Evolutionary conservation across 2,329 filamentous ascomycete genomes (phyloP).

Genomic region (Didymella arachidicola): DNA sequence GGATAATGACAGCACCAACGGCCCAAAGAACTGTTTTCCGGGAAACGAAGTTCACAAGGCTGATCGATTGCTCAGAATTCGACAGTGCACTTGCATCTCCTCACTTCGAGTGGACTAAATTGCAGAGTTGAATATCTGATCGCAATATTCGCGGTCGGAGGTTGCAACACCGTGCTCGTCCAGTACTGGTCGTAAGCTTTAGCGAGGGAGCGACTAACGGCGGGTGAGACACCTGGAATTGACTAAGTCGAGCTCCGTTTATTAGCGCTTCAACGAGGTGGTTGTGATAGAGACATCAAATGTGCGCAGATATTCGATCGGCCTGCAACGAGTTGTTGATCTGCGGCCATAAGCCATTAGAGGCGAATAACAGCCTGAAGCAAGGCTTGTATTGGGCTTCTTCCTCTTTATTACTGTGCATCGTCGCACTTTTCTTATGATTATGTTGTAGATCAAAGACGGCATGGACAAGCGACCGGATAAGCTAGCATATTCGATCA

Average conservation of each 20-base stretch:
- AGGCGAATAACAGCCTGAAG: background rate
- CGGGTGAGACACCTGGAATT: background rate
- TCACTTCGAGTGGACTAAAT: background rate
- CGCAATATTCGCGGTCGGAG: background rate
- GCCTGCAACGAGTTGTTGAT: background rate
- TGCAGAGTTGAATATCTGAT: background rate
- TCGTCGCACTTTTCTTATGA: background rate
- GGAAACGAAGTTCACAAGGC: background rate
- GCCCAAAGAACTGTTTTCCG: background rate
- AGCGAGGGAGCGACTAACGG: background rate
- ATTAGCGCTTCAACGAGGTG: background rate
- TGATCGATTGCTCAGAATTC: background rate
- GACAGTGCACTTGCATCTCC: background rate
- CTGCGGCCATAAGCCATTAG: background rate
- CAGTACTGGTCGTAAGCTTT: background rate
- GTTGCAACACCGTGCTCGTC: background rate
- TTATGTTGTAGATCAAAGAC: background rate
- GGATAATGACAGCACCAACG: background rate
- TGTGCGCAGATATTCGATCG: background rate
- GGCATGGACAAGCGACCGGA: background rate
- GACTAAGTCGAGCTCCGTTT: background rate
- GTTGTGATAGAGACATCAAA: background rate
- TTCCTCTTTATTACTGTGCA: background rate
- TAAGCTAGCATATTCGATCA: background rate
- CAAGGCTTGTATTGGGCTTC: background rate